Evolutionary conservation across 176 grass and related monocot species (phyloP).

Genomic region (Oryza nivara): DNA sequence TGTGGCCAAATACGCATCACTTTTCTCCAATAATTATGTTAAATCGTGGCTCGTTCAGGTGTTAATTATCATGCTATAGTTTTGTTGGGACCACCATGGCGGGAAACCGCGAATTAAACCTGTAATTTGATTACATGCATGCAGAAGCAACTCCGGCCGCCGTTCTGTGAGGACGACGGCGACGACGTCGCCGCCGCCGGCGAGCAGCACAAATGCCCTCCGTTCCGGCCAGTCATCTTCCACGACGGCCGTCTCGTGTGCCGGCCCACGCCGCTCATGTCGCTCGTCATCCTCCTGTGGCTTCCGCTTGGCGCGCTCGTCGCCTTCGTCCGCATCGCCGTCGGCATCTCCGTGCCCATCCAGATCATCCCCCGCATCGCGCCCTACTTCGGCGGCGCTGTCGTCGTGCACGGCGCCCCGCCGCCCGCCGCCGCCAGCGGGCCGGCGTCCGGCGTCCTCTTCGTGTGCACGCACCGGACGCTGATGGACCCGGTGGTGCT

Average conservation of each 20-base stretch:
- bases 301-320: conserved; percentile 64
- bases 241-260: conserved; percentile 80
- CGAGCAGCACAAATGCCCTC: not conserved
- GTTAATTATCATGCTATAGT: not conserved
- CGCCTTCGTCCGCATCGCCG: conserved; percentile 70
- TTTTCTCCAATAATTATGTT: not conserved
- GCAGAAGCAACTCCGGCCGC: conserved; percentile 62
- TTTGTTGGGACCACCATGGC: not conserved
- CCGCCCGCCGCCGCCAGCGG: conserved; percentile 8
- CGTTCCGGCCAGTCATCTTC: conserved; percentile 79
- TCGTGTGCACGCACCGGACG: conserved; percentile 93
- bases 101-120: not conserved
- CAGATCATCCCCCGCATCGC: conserved; percentile 50
- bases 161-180: conserved; percentile 37
- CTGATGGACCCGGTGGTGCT: conserved; percentile 82
- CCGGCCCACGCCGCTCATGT: conserved; percentile 72
- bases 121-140: not conserved
- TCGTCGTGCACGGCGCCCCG: conserved; percentile 59
- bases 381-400: conserved; percentile 66
- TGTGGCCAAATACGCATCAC: not conserved
- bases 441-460: conserved; percentile 59
- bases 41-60: not conserved
- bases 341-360: conserved; percentile 71
- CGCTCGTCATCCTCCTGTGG: conserved; percentile 80
- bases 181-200: not conserved